Evolutionary conservation across 2,329 filamentous ascomycete species (phyloP), one percentile per base, ranked within the genome.

Genomic region (Diaporthe sp.): DNA sequence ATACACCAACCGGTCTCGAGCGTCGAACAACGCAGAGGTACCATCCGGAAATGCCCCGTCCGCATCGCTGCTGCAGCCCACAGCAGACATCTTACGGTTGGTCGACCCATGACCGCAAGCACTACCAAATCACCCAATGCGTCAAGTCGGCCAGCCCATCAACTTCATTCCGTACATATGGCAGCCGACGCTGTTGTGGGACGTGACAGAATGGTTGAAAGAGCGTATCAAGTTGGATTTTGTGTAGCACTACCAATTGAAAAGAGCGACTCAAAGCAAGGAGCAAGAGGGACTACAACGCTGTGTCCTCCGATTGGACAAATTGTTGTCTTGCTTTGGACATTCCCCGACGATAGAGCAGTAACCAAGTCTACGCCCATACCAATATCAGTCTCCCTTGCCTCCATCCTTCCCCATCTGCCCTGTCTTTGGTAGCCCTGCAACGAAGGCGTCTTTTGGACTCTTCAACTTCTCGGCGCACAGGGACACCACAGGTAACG

Each of bases 351-450:
- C 28, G 46, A 68, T 72, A 61, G 55, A 53, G 62, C 53, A 75
- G 53, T 42, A 73, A 68, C 17, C 61, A 65, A 60, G 73, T 75
- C 44, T 51, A 73, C 51, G 42, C 62, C 70, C 68, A 65, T 71
- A 57, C 61, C 39, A 62, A 57, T 57, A 19, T 53, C 62, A 73
- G 39, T 72, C 73, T 72, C 44, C 62, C 46, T 51, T 34, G 71
- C 25, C 73, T 42, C 55, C 51, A 67, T 51, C 71, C 57, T 46
- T 67, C 46, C 62, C 70, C 74, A 67, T 68, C 46, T 74, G 74
- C 67, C 71, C 76, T 51, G 75, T 57, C 53, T 76, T 70, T 74
- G 76, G 71, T 57, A 72, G 76, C 73, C 61, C 73, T 72, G 67
- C 58, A 57, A 60, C 49, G 25, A 72, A 72, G 65, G 57, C 61